phyloP scores from a whole-genome alignment of 768 basidiomycete species.

The Kwoniella europaea region DNA sequence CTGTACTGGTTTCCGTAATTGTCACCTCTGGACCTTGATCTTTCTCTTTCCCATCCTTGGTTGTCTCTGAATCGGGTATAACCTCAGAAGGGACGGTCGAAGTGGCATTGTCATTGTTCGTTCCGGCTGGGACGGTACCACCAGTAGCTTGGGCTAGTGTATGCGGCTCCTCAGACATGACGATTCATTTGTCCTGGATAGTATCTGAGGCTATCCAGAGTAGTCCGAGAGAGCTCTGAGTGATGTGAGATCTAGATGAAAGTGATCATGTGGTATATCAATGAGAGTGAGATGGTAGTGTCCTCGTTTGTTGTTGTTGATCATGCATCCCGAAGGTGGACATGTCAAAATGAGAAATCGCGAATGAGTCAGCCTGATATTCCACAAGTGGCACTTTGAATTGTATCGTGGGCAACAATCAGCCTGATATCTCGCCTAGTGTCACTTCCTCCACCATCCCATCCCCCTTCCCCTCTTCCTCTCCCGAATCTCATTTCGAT shows the following conservation, averaged over 20 bases:
- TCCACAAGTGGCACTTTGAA: not conserved
- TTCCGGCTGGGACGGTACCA: not conserved
- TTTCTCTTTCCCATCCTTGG: not conserved
- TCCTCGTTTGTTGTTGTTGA: not conserved
- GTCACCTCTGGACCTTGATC: not conserved
- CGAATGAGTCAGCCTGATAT: conserved; percentile 17
- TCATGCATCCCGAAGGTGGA: not conserved
- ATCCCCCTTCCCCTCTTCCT: not conserved
- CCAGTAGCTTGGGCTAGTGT: not conserved
- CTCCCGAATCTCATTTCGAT: not conserved
- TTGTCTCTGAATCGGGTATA: not conserved
- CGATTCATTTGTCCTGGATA: no score
- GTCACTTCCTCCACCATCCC: conserved; percentile 1
- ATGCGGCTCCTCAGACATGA: not conserved
- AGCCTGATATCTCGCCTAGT: not conserved
- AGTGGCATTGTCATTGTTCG: not conserved
- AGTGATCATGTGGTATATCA: not conserved
- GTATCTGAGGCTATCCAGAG: no score
- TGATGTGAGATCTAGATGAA: not conserved
- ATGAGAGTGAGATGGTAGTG: not conserved
- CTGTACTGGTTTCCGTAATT: not conserved
- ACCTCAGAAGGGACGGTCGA: not conserved
- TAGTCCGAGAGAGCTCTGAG: not conserved
- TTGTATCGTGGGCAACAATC: not conserved
- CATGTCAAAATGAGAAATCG: conserved; percentile 8